These are phyloP conservation scores for Phytophthora sp. DNA, from an alignment of 352 stramenopile species.

Conservation along the genomic window DNA sequence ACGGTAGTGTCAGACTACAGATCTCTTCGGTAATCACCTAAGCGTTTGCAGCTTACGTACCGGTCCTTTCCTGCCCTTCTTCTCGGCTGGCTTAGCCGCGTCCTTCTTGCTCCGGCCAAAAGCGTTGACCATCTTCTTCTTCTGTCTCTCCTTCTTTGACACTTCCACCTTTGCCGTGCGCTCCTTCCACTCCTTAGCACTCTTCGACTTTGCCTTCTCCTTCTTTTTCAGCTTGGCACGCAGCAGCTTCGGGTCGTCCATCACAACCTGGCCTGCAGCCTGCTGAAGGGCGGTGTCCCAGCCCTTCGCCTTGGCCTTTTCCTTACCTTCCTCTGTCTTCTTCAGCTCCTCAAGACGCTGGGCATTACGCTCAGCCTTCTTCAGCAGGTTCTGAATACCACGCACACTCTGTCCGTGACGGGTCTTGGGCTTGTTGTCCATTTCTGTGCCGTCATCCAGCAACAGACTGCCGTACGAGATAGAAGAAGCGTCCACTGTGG, in stretches of 20 bases:
- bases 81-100: slow-evolving; percentile 41
- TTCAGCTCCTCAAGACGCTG: slow-evolving; percentile 80
- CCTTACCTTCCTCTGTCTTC: slow-evolving; percentile 76
- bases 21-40: not conserved
- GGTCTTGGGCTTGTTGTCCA: slow-evolving; percentile 65
- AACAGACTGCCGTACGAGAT: slow-evolving; percentile 85
- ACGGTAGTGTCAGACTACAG: slow-evolving; percentile 15
- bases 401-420: slow-evolving; percentile 74
- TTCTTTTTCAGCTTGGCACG: slow-evolving; percentile 87
- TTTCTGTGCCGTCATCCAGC: slow-evolving; percentile 60
- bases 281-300: slow-evolving; percentile 83
- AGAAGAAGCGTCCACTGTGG: slow-evolving; percentile 31
- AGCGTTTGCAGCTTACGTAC: slow-evolving; percentile 31
- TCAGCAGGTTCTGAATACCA: slow-evolving; percentile 80
- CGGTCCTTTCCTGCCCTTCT: slow-evolving; percentile 46
- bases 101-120: slow-evolving; percentile 36
- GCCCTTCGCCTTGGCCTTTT: slow-evolving; percentile 63
- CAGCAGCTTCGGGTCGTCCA: slow-evolving; percentile 82
- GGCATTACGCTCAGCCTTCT: slow-evolving; percentile 82
- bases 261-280: slow-evolving; percentile 63
- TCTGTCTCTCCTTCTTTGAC: slow-evolving; percentile 67
- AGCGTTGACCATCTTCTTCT: slow-evolving; percentile 59
- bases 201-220: slow-evolving; percentile 83
- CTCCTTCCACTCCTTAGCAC: slow-evolving; percentile 81
- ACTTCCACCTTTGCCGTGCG: slow-evolving; percentile 62